phyloP scores from a whole-genome alignment of 352 stramenopile genomes.

The Pythium utonaiense region DNA sequence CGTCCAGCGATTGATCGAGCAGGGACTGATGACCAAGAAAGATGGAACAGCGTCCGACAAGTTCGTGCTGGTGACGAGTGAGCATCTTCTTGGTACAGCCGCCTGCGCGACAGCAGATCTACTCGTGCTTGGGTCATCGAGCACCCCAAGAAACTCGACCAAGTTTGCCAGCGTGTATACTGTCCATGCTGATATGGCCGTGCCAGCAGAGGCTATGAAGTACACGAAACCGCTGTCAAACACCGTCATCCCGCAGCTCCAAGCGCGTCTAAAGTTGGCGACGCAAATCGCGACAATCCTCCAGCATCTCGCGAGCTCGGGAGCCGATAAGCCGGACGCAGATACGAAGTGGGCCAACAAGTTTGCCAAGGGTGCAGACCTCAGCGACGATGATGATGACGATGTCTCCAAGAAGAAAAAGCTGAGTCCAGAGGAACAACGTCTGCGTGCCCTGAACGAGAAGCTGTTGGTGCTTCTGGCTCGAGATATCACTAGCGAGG shows the following conservation, averaged over 20 bases:
- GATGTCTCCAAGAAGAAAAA: conserved; percentile 33
- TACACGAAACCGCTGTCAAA: conserved; percentile 31
- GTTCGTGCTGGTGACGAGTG: conserved; percentile 55
- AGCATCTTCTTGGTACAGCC: conserved; percentile 44
- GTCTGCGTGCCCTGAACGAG: conserved; percentile 61
- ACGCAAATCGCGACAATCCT: conserved; percentile 49
- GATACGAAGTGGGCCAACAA: conserved; percentile 63
- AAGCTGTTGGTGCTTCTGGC: conserved; percentile 64
- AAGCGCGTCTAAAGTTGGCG: conserved; percentile 51
- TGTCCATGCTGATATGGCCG: conserved; percentile 12
- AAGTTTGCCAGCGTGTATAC: conserved; percentile 38
- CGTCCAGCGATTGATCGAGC: conserved; percentile 36
- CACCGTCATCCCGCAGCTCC: conserved; percentile 39
- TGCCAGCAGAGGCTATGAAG: conserved; percentile 3
- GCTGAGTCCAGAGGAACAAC: conserved; percentile 61
- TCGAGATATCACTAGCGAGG: conserved; percentile 10
- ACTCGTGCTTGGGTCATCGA: conserved; percentile 28
- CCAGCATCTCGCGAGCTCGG: conserved; percentile 34
- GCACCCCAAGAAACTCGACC: conserved; percentile 6
- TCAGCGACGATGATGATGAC: conserved; percentile 44
- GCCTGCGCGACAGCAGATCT: conserved; percentile 32
- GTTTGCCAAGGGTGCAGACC: conserved; percentile 49
- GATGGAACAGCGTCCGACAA: conserved; percentile 11
- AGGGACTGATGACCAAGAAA: background rate
- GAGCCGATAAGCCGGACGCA: conserved; percentile 18